Evolutionary conservation across 2,329 filamentous ascomycete genomes (phyloP).

Genomic region (Ophiosphaerella herpotricha): DNA sequence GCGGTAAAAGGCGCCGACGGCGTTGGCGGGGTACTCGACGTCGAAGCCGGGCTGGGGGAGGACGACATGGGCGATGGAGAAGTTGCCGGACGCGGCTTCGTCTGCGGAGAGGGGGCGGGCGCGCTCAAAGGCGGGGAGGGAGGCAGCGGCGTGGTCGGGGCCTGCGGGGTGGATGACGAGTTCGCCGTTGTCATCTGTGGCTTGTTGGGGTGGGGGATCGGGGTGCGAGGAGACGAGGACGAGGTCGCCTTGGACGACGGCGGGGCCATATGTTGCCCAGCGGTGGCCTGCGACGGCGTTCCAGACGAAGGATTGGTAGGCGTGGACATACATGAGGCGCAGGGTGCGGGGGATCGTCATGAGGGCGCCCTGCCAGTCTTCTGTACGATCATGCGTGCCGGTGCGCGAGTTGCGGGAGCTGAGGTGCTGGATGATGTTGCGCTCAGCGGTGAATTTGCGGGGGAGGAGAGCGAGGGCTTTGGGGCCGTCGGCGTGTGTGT

Average conservation of each 20-base stretch:
- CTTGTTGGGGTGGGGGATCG: slow-evolving; percentile 40
- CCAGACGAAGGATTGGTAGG: slow-evolving; percentile 95
- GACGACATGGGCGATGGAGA: slow-evolving; percentile 84
- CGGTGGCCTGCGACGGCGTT: slow-evolving; percentile 82
- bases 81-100: slow-evolving; percentile 78
- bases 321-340: slow-evolving; percentile 93
- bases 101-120: slow-evolving; percentile 75
- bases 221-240: slow-evolving; percentile 68
- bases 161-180: slow-evolving; percentile 65
- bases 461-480: slow-evolving; percentile 73
- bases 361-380: slow-evolving; percentile 81
- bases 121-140: slow-evolving; percentile 65
- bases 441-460: slow-evolving; percentile 79
- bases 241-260: slow-evolving; percentile 83
- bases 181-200: slow-evolving; percentile 65
- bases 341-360: slow-evolving; percentile 79
- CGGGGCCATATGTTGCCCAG: slow-evolving; percentile 73
- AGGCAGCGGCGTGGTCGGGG: slow-evolving; percentile 59
- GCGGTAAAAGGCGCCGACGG: slow-evolving; percentile 80
- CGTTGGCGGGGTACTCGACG: slow-evolving; percentile 82
- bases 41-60: slow-evolving; percentile 92
- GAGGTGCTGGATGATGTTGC: slow-evolving; percentile 77
- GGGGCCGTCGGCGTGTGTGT: slow-evolving; percentile 61
- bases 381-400: slow-evolving; percentile 55
- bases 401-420: slow-evolving; percentile 49